A percentile compares a stretch with the other conserved stretches of the same genome.
phyloP scores from a whole-genome alignment of 306 rosid genomes.

The Myrica gale region DNA sequence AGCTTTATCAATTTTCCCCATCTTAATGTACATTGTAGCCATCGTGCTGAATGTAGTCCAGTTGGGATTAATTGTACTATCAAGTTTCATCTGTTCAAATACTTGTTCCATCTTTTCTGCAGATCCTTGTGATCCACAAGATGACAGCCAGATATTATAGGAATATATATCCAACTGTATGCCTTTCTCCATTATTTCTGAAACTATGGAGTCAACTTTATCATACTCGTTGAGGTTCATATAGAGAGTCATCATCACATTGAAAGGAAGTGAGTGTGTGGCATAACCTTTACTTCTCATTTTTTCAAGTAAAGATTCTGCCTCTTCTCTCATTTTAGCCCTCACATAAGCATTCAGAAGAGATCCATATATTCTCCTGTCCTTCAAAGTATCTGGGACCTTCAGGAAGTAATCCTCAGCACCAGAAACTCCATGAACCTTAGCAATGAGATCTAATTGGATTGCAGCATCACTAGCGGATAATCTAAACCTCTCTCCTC shows the following conservation, averaged over 20 bases:
- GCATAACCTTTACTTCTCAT: slow-evolving; percentile 76
- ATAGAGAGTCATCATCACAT: slow-evolving; percentile 97
- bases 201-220: slow-evolving; percentile 65
- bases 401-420: slow-evolving; percentile 76
- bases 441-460: slow-evolving; percentile 78
- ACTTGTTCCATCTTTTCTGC: slow-evolving; percentile 77
- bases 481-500: slow-evolving; percentile 79
- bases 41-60: slow-evolving; percentile 90
- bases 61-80: slow-evolving; percentile 65
- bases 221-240: slow-evolving; percentile 76
- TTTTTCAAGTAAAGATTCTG: slow-evolving; percentile 68
- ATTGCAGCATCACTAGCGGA: slow-evolving; percentile 79
- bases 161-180: slow-evolving; percentile 78
- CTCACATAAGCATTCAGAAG: slow-evolving; percentile 78
- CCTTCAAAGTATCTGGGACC: slow-evolving; percentile 53
- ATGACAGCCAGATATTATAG: slow-evolving; percentile 89
- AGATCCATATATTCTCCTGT: slow-evolving; percentile 75
- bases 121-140: slow-evolving; percentile 71
- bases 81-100: slow-evolving; percentile 70
- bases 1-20: slow-evolving; percentile 67
- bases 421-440: slow-evolving; percentile 66
- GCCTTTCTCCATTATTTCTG: slow-evolving; percentile 70
- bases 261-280: slow-evolving; percentile 66
- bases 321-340: slow-evolving; percentile 56
- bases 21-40: slow-evolving; percentile 88